A percentile compares a stretch with the other conserved stretches of the same genome.
phyloP scores from a whole-genome alignment of 768 basidiomycete genomes.

The Russula dissimulans region DNA sequence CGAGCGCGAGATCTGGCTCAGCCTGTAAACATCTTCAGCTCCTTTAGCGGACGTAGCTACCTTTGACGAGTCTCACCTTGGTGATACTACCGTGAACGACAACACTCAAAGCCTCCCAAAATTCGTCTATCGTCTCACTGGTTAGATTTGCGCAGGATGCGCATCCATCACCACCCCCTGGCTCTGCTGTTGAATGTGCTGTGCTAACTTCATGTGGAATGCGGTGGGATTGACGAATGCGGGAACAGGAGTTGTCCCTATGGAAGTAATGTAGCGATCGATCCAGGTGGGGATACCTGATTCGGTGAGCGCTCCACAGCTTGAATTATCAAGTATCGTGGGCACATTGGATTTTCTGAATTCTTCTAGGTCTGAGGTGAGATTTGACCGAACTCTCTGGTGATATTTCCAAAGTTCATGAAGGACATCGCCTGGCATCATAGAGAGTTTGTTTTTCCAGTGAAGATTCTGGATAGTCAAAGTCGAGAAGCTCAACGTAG shows the following conservation, averaged over 20 bases:
- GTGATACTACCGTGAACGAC: neutral
- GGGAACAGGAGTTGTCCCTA: neutral
- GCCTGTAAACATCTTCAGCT: neutral
- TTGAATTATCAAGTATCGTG: neutral
- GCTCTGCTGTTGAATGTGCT: neutral
- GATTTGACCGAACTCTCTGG: neutral
- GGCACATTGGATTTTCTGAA: neutral
- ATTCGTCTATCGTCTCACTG: neutral
- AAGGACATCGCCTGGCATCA: neutral
- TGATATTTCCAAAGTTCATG: slow-evolving; percentile 7
- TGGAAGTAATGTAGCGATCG: neutral
- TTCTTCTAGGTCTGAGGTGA: neutral
- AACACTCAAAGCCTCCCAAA: neutral
- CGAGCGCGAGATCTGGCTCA: neutral
- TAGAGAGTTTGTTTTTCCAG: neutral
- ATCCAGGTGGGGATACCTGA: neutral
- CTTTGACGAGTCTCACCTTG: neutral
- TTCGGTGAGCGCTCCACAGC: neutral
- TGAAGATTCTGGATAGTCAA: neutral
- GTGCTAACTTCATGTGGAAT: neutral
- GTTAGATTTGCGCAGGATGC: neutral
- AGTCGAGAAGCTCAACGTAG: neutral
- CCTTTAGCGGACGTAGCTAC: neutral
- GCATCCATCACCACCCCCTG: neutral
- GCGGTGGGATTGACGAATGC: neutral